Evolutionary conservation across 768 basidiomycete species (phyloP).

Genomic region (Amanita pallidorosea): DNA sequence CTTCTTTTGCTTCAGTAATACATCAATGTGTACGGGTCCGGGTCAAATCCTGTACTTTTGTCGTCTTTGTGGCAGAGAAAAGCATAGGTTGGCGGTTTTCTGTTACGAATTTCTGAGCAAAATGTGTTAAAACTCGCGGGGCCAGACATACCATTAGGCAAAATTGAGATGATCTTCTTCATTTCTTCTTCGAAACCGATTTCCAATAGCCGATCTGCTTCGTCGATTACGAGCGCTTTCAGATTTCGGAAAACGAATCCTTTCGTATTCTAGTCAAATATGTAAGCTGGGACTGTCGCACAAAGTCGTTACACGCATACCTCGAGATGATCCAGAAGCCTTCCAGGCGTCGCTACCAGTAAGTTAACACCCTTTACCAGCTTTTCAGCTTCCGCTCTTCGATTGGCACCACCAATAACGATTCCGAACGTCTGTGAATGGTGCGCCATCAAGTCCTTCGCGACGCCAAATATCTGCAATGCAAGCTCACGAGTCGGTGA

Average conservation of each 20-base stretch:
- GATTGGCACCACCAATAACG: constrained; percentile 96
- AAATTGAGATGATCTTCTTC: constrained; percentile 87
- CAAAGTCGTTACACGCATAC: constrained; percentile 30
- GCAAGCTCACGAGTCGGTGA: constrained; percentile 96
- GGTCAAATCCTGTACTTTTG: constrained; percentile 93
- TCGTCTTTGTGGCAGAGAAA: constrained; percentile 98
- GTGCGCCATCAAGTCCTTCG: constrained; percentile 87
- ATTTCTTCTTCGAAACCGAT: constrained; percentile 99
- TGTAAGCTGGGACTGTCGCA: not conserved
- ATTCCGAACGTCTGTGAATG: constrained; percentile 98
- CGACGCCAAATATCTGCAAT: constrained; percentile 95
- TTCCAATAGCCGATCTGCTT: constrained; percentile 64
- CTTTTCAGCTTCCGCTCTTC: constrained; percentile 91
- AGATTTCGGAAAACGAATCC: constrained; percentile 95
- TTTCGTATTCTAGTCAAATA: constrained; percentile 66
- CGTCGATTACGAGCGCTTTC: constrained; percentile 92
- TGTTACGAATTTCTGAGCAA: constrained; percentile 17
- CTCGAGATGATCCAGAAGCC: constrained; percentile 91
- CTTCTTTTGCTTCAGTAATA: constrained; percentile 97
- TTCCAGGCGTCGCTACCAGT: constrained; percentile 89
- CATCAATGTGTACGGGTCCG: constrained; percentile 90
- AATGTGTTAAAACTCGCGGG: not conserved
- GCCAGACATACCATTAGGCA: constrained; percentile 68
- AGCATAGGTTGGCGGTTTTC: constrained; percentile 97
- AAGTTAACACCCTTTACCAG: constrained; percentile 93